Percentiles rank a stretch among this genome's conserved stretches.
Conservation (phyloP, 129 eudicot genomes). For the Cynara cardunculus region DNA sequence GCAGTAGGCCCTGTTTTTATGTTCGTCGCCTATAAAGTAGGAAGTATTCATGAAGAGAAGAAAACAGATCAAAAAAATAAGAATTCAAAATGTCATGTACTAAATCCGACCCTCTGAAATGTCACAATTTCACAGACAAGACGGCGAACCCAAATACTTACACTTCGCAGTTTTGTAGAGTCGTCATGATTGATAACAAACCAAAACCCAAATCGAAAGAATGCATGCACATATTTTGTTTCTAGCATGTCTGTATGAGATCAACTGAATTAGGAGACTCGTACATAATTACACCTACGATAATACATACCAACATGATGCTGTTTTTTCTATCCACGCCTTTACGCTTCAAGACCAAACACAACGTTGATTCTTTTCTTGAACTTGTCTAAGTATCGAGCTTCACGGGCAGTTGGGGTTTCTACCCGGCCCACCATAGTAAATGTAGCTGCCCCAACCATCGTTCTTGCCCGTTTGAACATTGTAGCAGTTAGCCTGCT, state of each 20-base stretch:
- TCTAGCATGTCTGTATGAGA: conserved; percentile 14
- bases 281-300: conserved; percentile 25
- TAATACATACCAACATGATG: conserved; percentile 2
- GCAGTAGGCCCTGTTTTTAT: too few relatives aligned
- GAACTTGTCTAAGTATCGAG: too few relatives aligned
- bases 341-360: not conserved
- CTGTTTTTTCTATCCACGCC: not conserved
- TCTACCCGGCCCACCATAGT: conserved; percentile 87
- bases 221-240: not conserved
- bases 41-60: too few relatives aligned
- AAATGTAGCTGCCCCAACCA: conserved; percentile 74
- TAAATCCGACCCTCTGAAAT: conserved; percentile 6
- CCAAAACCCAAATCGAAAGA: conserved; percentile 12
- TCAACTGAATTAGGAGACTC: conserved; percentile 11
- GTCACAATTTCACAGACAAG: conserved; percentile 7
- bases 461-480: conserved; percentile 63
- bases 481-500: conserved; percentile 65
- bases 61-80: too few relatives aligned
- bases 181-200: conserved; percentile 18
- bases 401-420: conserved; percentile 51
- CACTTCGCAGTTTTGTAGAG: conserved; percentile 13
- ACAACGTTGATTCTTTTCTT: not conserved
- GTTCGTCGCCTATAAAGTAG: too few relatives aligned
- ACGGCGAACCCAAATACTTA: conserved; percentile 28
- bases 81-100: conserved; percentile 1